phyloP scores from a whole-genome alignment of 805 yeast genomes.

The Sugiyamaella smithiae region DNA sequence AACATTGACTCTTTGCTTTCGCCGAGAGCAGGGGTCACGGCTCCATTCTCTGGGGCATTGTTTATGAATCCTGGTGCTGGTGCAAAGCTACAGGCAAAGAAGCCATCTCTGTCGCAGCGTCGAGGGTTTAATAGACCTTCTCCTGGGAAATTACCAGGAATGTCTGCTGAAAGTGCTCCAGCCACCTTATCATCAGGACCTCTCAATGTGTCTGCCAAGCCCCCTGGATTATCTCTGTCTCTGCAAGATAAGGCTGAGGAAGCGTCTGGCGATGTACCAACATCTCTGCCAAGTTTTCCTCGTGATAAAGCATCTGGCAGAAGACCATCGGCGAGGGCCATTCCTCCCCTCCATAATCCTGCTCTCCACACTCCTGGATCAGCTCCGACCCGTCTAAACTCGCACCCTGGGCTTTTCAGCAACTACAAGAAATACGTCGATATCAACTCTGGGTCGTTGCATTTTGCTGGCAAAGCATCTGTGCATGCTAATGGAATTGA shows the following conservation, averaged over 20 bases:
- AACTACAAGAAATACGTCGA: slow-evolving; percentile 86
- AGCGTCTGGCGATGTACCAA: slow-evolving; percentile 25
- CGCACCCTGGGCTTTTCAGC: slow-evolving; percentile 51
- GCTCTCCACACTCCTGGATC: slow-evolving; percentile 29
- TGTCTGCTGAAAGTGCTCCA: slow-evolving; percentile 1
- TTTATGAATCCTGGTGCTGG: slow-evolving; percentile 27
- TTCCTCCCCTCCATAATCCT: slow-evolving; percentile 32
- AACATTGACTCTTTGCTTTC: slow-evolving; percentile 17
- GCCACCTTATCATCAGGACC: not conserved
- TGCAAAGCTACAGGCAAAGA: slow-evolving; percentile 24
- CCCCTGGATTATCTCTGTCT: not conserved
- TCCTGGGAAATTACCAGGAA: slow-evolving; percentile 4
- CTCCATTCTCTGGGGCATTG: slow-evolving; percentile 30
- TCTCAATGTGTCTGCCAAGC: not conserved
- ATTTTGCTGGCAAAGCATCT: slow-evolving; percentile 91
- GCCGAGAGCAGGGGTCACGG: slow-evolving; percentile 19
- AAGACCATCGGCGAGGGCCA: not conserved
- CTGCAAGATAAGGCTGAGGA: slow-evolving; percentile 1
- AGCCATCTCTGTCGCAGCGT: slow-evolving; percentile 36
- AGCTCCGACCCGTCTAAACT: slow-evolving; percentile 7
- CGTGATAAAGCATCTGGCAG: slow-evolving; percentile 7
- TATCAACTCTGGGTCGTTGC: slow-evolving; percentile 85
- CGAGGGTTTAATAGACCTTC: slow-evolving; percentile 31
- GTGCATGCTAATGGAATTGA: slow-evolving; percentile 89
- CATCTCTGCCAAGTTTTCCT: slow-evolving; percentile 8